These are phyloP conservation scores for Rhizopogon sp. DNA, from an alignment of 768 basidiomycete species.

Conservation along the genomic window DNA sequence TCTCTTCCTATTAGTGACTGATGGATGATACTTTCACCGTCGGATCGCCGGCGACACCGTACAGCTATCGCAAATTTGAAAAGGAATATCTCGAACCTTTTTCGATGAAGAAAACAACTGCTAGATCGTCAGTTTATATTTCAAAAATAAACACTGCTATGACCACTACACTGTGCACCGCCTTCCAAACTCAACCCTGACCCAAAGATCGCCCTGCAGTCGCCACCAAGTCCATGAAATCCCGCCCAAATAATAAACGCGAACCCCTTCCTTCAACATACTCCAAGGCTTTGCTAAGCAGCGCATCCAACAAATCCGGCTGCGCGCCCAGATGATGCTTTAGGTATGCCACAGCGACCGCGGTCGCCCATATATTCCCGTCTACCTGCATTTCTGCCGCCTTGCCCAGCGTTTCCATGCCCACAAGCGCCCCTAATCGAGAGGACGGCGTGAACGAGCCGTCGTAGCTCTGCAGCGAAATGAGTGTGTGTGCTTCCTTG, in stretches of 20 bases:
- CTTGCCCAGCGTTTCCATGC: slow-evolving; percentile 27
- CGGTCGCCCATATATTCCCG: slow-evolving; percentile 42
- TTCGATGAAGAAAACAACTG: too few species aligned
- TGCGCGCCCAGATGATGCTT: slow-evolving; percentile 27
- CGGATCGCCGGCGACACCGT: too few species aligned
- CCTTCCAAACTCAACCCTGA: background rate
- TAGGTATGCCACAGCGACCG: slow-evolving; percentile 42
- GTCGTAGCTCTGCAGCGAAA: slow-evolving; percentile 37
- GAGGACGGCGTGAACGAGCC: slow-evolving; percentile 42
- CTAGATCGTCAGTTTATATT: too few species aligned
- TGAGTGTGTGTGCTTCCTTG: slow-evolving; percentile 29
- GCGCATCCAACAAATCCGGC: slow-evolving; percentile 37
- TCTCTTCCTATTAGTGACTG: too few species aligned
- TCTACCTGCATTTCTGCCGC: slow-evolving; percentile 27
- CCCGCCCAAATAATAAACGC: slow-evolving; percentile 1
- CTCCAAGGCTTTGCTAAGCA: slow-evolving; percentile 37
- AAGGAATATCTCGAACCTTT: too few species aligned
- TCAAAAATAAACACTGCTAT: background rate
- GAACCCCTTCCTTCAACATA: slow-evolving; percentile 25
- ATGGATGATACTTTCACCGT: too few species aligned
- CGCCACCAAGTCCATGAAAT: slow-evolving; percentile 2
- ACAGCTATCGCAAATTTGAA: too few species aligned
- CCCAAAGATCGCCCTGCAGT: background rate
- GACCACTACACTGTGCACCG: too few species aligned
- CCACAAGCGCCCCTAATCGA: slow-evolving; percentile 31